Conservation (phyloP, 495 filamentous ascomycete species). For the Aspergillus baeticus region DNA sequence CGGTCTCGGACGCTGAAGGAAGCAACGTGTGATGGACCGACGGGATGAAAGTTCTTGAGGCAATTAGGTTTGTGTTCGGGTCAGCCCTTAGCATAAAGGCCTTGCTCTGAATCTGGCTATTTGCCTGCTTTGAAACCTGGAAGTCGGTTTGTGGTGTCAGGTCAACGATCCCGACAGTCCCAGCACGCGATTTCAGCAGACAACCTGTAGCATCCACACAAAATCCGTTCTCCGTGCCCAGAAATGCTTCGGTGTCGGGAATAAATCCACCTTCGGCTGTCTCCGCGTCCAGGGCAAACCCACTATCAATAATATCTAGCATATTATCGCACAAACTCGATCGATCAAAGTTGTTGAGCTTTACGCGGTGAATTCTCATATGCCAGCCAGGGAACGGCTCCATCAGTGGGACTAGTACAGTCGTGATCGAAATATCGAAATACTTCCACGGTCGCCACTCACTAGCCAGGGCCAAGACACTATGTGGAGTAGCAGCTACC, state of each 20-base stretch:
- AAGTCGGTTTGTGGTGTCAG: background rate
- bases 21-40: background rate
- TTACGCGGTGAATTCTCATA: constrained; percentile 11
- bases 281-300: constrained; percentile 16
- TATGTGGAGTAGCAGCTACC: background rate
- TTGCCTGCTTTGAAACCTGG: background rate
- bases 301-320: constrained; percentile 15
- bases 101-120: background rate
- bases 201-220: background rate
- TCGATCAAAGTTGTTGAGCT: background rate
- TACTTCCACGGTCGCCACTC: constrained; percentile 17
- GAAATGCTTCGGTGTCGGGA: background rate
- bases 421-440: constrained; percentile 10
- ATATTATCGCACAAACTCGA: background rate
- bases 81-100: constrained; percentile 10
- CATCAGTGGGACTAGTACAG: constrained; percentile 9
- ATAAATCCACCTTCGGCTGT: constrained; percentile 3
- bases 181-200: constrained; percentile 10
- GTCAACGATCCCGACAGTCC: constrained; percentile 10
- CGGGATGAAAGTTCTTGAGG: constrained; percentile 12
- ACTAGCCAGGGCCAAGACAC: background rate
- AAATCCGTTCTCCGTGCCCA: background rate
- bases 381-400: constrained; percentile 18
- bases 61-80: constrained; percentile 20
- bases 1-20: too few relatives aligned